phyloP scores from a whole-genome alignment of 768 basidiomycete genomes.

The Tephrocybe sp. region DNA sequence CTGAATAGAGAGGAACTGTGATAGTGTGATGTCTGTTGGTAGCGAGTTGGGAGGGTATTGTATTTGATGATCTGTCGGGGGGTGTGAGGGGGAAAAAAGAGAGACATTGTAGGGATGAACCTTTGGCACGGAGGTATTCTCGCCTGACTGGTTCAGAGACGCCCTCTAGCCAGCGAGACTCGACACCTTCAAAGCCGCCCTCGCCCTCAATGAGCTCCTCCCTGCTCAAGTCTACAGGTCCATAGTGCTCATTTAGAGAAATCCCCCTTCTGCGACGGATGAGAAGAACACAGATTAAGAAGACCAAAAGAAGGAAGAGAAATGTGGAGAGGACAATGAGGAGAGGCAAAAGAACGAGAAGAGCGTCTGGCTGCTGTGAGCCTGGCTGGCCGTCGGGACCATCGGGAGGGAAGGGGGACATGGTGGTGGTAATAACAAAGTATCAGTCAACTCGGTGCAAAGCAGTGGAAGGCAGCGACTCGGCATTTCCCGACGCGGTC shows the following conservation, averaged over 20 bases:
- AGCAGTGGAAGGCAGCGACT: not conserved
- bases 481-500: constrained; percentile 7
- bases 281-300: constrained; percentile 86
- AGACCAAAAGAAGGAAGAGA: constrained; percentile 87
- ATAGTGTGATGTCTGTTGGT: constrained; percentile 96
- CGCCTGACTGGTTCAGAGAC: constrained; percentile 63
- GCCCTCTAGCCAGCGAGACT: constrained; percentile 90
- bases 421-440: constrained; percentile 3
- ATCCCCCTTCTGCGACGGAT: constrained; percentile 78
- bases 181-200: constrained; percentile 90
- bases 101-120: constrained; percentile 39
- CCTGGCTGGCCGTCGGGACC: constrained; percentile 22
- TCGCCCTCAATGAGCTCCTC: constrained; percentile 90
- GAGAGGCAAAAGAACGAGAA: constrained; percentile 87
- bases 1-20: constrained; percentile 98
- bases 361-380: constrained; percentile 52
- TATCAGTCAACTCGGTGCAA: not conserved
- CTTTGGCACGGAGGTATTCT: constrained; percentile 84
- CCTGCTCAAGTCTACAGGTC: constrained; percentile 89
- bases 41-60: constrained; percentile 95
- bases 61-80: constrained; percentile 64
- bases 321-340: constrained; percentile 93
- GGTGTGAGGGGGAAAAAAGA: constrained; percentile 9
- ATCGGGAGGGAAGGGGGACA: constrained; percentile 8
- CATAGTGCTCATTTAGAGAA: constrained; percentile 79